Base-by-base conservation (phyloP, 2,329 filamentous ascomycete genomes). In the Calonectria honghensis region DNA sequence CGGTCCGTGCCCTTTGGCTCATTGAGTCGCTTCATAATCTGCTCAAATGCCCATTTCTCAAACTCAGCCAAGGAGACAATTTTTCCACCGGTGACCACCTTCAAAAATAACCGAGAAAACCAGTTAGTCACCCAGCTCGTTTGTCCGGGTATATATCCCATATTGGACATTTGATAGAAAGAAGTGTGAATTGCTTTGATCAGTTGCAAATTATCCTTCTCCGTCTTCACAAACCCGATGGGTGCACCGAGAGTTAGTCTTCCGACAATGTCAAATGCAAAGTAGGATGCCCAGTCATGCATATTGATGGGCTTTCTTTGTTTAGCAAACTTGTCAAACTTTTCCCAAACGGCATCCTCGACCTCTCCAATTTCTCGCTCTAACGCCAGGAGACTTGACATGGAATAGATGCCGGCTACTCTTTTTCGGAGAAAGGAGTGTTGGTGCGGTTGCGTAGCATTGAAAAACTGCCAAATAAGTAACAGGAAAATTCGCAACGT, bases 221-320 rank as follows among this genome's bases (percentile, higher is more conserved):
- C 57, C 35, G 6, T 39, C n/a, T 29, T 35, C n/a, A 61, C 35
- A 13, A 61, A 41, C 16, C 57, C 57, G 9, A 61, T 61, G n/a
- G 57, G 57, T 7, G 10, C 13, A 5, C 57, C 57, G 11, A 61
- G 57, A 41, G 57, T 61, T 5, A 61, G 24, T n/a, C 20, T 39
- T 18, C 57, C 57, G 3, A 61, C 57, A 41, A 41, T 41, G n/a
- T 61, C 57, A 41, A 61, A 61, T 16, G 57, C 57, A 29, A 61
- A 61, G 24, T 41, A 61, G 14, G 57, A 61, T 39, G 57, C 57
- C 57, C 57, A 61, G 13, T 61, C 57, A 27, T 61, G 57, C 57
- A 61, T 61, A 9, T 61, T 41, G n/a, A 61, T 61, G n/a, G 35
- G n/a, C 57, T 18, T 41, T 39, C 57, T 41, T 29, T 61, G 35